Evolutionary conservation across 257 asterid genomes (phyloP).

Genomic region (Nicotiana tomentosiformis): DNA sequence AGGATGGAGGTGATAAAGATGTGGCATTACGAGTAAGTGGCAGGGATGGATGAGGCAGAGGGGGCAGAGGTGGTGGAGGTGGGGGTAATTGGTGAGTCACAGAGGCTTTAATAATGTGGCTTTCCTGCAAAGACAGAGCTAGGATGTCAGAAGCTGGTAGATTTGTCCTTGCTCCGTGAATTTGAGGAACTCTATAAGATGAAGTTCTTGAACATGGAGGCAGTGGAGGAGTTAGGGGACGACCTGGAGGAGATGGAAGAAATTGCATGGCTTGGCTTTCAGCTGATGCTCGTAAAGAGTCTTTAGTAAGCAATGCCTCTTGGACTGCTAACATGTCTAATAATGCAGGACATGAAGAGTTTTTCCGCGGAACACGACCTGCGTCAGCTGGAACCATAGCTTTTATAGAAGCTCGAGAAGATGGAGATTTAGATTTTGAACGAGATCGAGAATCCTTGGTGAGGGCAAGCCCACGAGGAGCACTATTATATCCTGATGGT

Average conservation of each 20-base stretch:
- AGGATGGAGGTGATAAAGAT: neutral
- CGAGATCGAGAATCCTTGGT: conserved; percentile 49
- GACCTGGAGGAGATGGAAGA: conserved; percentile 7
- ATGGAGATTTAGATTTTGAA: conserved; percentile 47
- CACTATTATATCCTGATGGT: conserved; percentile 77
- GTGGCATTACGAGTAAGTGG: neutral
- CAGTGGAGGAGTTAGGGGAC: neutral
- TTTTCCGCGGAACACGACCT: conserved; percentile 33
- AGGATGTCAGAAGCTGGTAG: neutral
- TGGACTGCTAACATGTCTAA: conserved; percentile 34
- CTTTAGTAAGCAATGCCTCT: conserved; percentile 17
- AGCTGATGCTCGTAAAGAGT: conserved; percentile 19
- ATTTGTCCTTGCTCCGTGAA: conserved; percentile 4
- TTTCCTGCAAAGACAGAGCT: neutral
- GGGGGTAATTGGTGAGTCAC: conserved; percentile 18
- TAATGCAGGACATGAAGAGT: conserved; percentile 41
- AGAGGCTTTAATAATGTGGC: neutral
- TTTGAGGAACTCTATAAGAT: neutral
- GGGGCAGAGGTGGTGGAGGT: conserved; percentile 6
- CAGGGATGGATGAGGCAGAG: neutral
- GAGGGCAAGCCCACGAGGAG: conserved; percentile 60
- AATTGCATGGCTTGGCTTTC: neutral
- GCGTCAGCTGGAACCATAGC: conserved; percentile 27
- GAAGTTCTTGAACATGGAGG: conserved; percentile 9
- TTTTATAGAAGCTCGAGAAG: conserved; percentile 46